Conservation (phyloP, 805 yeast genomes). For the Cyberlindnera japonica region DNA sequence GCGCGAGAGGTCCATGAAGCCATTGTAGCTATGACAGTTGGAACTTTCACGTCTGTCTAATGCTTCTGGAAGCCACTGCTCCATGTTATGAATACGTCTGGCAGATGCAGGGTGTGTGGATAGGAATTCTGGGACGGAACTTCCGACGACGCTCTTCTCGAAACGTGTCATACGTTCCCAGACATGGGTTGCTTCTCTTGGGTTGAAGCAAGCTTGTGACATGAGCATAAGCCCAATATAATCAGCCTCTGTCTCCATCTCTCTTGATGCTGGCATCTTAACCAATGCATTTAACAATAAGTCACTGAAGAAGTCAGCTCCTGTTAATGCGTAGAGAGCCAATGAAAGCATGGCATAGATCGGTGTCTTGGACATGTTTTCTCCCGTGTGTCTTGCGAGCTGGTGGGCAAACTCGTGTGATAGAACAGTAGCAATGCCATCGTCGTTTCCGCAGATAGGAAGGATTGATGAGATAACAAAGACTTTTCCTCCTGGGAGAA, state of each 20-base stretch:
- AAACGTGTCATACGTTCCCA: conserved; percentile 78
- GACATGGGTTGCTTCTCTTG: conserved; percentile 64
- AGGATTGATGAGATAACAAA: conserved; percentile 80
- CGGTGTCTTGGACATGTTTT: conserved; percentile 75
- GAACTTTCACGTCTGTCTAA: conserved; percentile 13
- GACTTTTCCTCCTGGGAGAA: conserved; percentile 93
- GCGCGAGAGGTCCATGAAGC: conserved; percentile 13
- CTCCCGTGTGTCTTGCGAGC: conserved; percentile 87
- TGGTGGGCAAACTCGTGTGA: conserved; percentile 95
- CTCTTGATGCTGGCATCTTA: conserved; percentile 82
- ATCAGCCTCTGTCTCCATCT: conserved; percentile 96
- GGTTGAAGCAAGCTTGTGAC: conserved; percentile 86
- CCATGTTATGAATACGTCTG: conserved; percentile 67
- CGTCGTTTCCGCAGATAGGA: conserved; percentile 74
- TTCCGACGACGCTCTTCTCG: conserved; percentile 35
- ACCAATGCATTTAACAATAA: conserved; percentile 53
- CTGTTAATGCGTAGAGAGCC: conserved; percentile 56
- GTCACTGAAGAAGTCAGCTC: conserved; percentile 50
- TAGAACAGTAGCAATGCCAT: conserved; percentile 92
- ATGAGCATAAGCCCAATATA: conserved; percentile 88
- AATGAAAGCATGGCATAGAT: conserved; percentile 54
- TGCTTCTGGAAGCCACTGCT: conserved; percentile 60
- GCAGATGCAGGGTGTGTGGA: conserved; percentile 87
- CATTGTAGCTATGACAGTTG: conserved; percentile 14
- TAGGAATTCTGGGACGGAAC: conserved; percentile 53